These are phyloP conservation scores for Trichosporon sp. DNA, from an alignment of 1,284 basidiomycete species.

Conservation along the genomic window DNA sequence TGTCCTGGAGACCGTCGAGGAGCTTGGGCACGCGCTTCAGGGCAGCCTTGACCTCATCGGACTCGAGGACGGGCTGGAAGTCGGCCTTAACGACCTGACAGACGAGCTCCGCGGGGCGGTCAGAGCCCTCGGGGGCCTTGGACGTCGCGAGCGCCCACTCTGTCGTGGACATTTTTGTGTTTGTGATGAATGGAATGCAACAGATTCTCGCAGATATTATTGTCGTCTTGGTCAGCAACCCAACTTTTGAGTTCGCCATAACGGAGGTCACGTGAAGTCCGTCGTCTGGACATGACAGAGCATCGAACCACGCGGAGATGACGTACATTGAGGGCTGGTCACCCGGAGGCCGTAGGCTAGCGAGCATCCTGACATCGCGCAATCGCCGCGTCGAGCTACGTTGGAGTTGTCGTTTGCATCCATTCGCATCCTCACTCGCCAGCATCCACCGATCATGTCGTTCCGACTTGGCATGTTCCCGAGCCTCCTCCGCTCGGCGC, in stretches of 20 bases:
- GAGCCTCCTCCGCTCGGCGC: conserved; percentile 26
- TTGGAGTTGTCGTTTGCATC: conserved; percentile 16
- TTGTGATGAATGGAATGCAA: conserved; percentile 21
- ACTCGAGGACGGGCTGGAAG: conserved; percentile 48
- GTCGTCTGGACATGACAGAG: background rate
- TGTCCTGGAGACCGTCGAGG: conserved; percentile 36
- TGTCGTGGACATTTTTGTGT: conserved; percentile 32
- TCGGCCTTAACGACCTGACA: conserved; percentile 47
- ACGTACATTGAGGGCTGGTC: conserved; percentile 5
- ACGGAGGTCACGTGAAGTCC: conserved; percentile 5
- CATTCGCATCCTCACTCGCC: conserved; percentile 12
- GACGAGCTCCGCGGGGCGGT: conserved; percentile 37
- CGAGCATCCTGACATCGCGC: background rate
- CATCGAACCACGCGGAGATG: background rate
- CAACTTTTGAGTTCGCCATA: conserved; percentile 30
- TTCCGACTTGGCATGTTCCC: conserved; percentile 38
- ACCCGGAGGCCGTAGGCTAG: background rate
- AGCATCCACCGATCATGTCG: conserved; percentile 33
- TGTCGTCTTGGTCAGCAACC: conserved; percentile 21
- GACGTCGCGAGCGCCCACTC: conserved; percentile 41
- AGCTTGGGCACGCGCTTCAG: conserved; percentile 38
- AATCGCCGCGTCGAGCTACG: background rate
- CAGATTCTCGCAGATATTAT: background rate
- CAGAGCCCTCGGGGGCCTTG: background rate
- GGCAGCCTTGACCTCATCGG: conserved; percentile 38